Base-by-base conservation (phyloP, 2,329 filamentous ascomycete species). In the Apiospora rasikravindrae region DNA sequence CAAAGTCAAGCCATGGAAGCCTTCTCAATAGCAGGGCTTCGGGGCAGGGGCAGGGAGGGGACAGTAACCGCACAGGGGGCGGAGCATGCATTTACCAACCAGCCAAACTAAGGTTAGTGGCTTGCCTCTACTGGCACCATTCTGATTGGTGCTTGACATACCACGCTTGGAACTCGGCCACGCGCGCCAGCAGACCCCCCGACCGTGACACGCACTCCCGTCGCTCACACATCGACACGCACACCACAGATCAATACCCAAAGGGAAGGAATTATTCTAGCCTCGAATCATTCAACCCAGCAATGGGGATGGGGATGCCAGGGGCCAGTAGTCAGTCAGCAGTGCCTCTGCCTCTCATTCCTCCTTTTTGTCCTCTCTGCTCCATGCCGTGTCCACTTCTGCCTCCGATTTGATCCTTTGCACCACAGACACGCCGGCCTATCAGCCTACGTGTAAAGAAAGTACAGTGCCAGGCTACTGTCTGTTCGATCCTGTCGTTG, bases 231-330 rank as follows among this genome's bases (percentile, higher is more conserved):
- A 53, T 14, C 33, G 33, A 37, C 8, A 29, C 33, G 33, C 26
- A 37, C 53, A 61, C 53, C 26, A 19, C 57, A 37, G 29, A 37
- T 29, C n/a, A 22, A 37, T 29, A n/a, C 57, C 57, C 24, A 64
- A 64, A 64, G 19, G 57, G 57, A 64, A 64, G 19, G 33, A 64
- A 24, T 64, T 64, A 64, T 64, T 64, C 57, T 64, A 64, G 57
- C 33, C 57, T 40, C 33, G 57, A 40, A 64, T 61, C 53, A 37
- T 61, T 37, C 53, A 61, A n/a, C 53, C 53, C 33, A 37, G 33
- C 47, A 11, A 51, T 51, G 47, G 51, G 26, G 19, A 37, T 40
- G 19, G 45, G 45, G 19, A 49, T 49, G 22, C n/a, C 57, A 64
- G 57, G 57, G 57, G 57, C 57, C 19, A 40, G 16, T 64, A 64